Base-by-base conservation (phyloP, 1,284 basidiomycete species). In the Rhodotorula glutinis region DNA sequence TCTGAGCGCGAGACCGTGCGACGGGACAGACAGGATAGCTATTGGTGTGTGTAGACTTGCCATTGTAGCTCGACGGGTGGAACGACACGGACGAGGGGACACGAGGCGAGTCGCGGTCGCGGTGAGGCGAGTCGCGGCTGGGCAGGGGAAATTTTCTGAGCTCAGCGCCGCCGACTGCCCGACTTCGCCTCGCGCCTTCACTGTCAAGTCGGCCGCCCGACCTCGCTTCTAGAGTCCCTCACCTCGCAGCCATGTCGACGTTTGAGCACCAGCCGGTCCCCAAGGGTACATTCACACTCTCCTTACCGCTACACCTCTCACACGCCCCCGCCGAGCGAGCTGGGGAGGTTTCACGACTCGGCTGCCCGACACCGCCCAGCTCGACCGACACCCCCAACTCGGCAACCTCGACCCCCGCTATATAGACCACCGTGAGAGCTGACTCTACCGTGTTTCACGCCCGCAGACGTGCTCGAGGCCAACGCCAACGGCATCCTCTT, bases 401-500 rank as follows among this genome's bases (percentile, higher is more conserved):
- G 17, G 5, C 11, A 23, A 16, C 51, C 27, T n/a, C 11, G 29
- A 41, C 38, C 47, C 60, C 3, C 52, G 23, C 49, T 21, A 16
- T 62, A 38, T 14, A 40, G 5, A 14, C 27, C 56, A 3, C 13
- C 11, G 17, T 4, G 21, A 43, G 17, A n/a, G 21, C 47, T 51
- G 14, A 51, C n/a, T 5, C 10, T 38, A 38, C 33, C 27, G 4
- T 25, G 13, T n/a, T n/a, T n/a, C 9, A 51, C n/a, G 2, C 23
- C 14, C n/a, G 10, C 57, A 58, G 62, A 65, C 63, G 67, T 73
- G 3, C 58, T 73, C 57, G 63, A 67, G 55, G 73, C 73, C 65
- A 73, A 76, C 71, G 70, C 69, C 47, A 60, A 59, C 54, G 74
- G 75, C 74, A 86, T 97, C 79, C 94, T 93, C 83, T 87, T 97